phyloP scores from a whole-genome alignment of 305 asterid genomes.

The Fraxinus paxiana region DNA sequence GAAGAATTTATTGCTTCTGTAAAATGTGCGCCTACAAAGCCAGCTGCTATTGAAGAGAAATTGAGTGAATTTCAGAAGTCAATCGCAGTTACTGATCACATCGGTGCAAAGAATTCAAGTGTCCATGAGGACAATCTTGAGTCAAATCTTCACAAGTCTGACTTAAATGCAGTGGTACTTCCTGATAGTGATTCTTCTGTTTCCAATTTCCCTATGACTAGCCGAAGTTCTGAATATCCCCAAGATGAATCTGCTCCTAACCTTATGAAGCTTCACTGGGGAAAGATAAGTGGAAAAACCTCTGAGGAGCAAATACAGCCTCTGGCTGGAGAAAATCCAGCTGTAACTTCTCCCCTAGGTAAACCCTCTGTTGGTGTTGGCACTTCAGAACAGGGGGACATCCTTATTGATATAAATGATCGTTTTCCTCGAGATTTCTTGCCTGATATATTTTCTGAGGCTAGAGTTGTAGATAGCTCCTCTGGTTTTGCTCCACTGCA shows the following conservation, averaged over 20 bases:
- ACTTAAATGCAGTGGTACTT: constrained; percentile 29
- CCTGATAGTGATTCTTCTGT: constrained; percentile 37
- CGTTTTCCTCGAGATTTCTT: constrained; percentile 76
- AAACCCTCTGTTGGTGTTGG: constrained; percentile 33
- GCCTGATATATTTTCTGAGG: constrained; percentile 72
- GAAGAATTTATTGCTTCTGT: constrained; percentile 35
- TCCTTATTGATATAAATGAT: constrained; percentile 69
- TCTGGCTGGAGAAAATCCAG: constrained; percentile 36
- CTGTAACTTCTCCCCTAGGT: constrained; percentile 40
- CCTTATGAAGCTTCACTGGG: constrained; percentile 30
- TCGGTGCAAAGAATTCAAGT: constrained; percentile 30
- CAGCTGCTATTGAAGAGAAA: constrained; percentile 34
- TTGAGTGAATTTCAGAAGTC: constrained; percentile 28
- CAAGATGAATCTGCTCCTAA: constrained; percentile 40
- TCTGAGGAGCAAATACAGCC: constrained; percentile 34
- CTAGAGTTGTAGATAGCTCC: constrained; percentile 39
- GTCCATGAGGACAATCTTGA: constrained; percentile 32
- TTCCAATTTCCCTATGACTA: constrained; percentile 26
- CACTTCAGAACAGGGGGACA: constrained; percentile 57
- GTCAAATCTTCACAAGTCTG: constrained; percentile 38
- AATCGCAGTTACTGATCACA: constrained; percentile 30
- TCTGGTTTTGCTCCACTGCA: constrained; percentile 38
- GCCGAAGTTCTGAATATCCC: constrained; percentile 31
- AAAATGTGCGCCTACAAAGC: constrained; percentile 28
- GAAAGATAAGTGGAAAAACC: constrained; percentile 33